Evolutionary conservation across 148 eudicot genomes (phyloP), one percentile per base, ranked within the genome.

Genomic region (Drosera capensis): DNA sequence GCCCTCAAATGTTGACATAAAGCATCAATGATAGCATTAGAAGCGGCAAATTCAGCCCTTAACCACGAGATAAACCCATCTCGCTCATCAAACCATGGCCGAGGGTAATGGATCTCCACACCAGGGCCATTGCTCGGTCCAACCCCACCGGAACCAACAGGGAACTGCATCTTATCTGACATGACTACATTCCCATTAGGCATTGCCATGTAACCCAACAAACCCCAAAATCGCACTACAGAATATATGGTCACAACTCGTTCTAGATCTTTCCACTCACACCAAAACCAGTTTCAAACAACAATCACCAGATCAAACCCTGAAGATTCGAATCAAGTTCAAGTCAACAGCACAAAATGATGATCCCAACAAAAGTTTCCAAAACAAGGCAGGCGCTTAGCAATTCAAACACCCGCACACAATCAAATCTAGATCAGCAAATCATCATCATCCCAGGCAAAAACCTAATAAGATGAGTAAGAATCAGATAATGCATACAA

Each of bases 141-240:
- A 37, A 8, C 55, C 8, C 25, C 57, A 42, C 44, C 34, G 39
- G 55, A 38, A 21, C 40, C 57, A 21, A 16, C 43, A 5, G 57
- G 40, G 23, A 53, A 53, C 48, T 53, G 57, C 48, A 53, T 53
- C 48, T 53, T 53, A 43, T 53, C 57, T 6, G 57, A 21, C 2
- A 53, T 25, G 21, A 43, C 57, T 34, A 53, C 18, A 53, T 53
- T 53, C 48, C 47, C 57, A 43, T 18, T n/a, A 20, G 57, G 57
- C 57, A 53, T 53, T 53, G 57, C 57, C 57, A 53, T 53, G 20
- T 1, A n/a, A 19, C 46, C 47, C 18, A 12, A 39, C 20, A 52
- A 51, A 39, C 7, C 57, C 25, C n/a, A n/a, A 14, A 7, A 5
- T 28, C 2, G 40, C 48, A 3, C 57, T 53, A 41, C 8, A 53